Evolutionary conservation across 106 monocot species (phyloP).

Genomic region (Xerophyta viscosa): DNA sequence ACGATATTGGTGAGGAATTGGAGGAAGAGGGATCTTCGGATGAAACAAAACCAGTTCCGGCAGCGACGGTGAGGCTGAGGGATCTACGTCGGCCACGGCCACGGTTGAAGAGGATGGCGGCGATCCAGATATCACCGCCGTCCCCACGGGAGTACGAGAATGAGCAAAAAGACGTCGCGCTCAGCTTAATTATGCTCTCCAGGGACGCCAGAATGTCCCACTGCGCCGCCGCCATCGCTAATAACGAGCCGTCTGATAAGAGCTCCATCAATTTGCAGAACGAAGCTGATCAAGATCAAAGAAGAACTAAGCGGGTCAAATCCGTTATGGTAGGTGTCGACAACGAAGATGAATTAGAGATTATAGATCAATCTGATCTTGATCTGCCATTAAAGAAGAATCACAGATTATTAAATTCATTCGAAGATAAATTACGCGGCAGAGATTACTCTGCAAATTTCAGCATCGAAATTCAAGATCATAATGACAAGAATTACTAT

Average conservation of each 20-base stretch:
- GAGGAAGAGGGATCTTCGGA: not conserved
- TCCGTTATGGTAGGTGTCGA: slow-evolving; percentile 1
- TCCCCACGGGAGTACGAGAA: slow-evolving; percentile 1
- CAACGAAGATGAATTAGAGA: not conserved
- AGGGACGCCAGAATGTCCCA: slow-evolving; percentile 5
- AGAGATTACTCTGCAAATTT: not conserved
- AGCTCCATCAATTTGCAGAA: slow-evolving; percentile 11
- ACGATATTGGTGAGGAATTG: not conserved
- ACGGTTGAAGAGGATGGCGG: not conserved
- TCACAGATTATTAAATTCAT: not conserved
- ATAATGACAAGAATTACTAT: slow-evolving; percentile 5
- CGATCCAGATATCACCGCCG: not conserved
- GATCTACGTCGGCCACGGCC: not conserved
- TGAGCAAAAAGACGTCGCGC: slow-evolving; percentile 22
- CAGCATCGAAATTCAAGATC: not conserved
- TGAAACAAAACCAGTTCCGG: too few species aligned
- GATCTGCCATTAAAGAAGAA: not conserved
- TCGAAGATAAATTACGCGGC: not conserved
- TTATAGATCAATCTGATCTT: not conserved
- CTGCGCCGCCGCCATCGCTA: not conserved
- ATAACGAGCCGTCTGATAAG: slow-evolving; percentile 14
- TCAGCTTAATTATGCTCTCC: slow-evolving; percentile 36
- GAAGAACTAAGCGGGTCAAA: not conserved
- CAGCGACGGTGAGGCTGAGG: not conserved
- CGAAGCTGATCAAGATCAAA: not conserved